These are phyloP conservation scores for Olyra latifolia DNA, from an alignment of 176 grass and related monocot species.

Conservation along the genomic window DNA sequence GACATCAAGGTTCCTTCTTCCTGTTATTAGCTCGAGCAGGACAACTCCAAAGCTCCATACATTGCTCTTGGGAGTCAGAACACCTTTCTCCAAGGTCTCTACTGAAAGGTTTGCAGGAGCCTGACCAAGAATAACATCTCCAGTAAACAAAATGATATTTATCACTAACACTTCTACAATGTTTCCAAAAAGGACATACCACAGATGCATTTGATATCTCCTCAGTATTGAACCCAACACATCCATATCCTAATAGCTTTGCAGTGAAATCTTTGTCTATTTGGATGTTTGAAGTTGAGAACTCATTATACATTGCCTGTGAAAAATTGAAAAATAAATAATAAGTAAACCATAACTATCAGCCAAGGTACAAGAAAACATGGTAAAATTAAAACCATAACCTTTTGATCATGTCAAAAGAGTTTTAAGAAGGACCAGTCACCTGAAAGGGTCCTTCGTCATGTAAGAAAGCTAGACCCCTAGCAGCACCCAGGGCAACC, in stretches of 20 bases:
- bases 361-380: not conserved
- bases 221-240: slow-evolving; percentile 61
- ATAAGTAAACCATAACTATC: not conserved
- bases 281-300: slow-evolving; percentile 89
- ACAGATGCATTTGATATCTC: slow-evolving; percentile 55
- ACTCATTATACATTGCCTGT: slow-evolving; percentile 95
- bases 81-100: slow-evolving; percentile 94
- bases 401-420: not conserved
- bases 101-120: slow-evolving; percentile 65
- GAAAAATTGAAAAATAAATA: slow-evolving; percentile 17
- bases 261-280: slow-evolving; percentile 97
- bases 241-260: slow-evolving; percentile 88
- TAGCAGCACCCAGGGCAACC: slow-evolving; percentile 79
- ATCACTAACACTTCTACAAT: slow-evolving; percentile 7
- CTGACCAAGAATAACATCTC: slow-evolving; percentile 46
- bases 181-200: slow-evolving; percentile 47
- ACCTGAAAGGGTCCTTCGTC: slow-evolving; percentile 99
- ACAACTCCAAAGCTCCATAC: slow-evolving; percentile 96
- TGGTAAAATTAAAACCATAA: not conserved
- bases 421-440: slow-evolving; percentile 1
- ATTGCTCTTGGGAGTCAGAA: slow-evolving; percentile 93
- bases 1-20: slow-evolving; percentile 78
- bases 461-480: slow-evolving; percentile 89
- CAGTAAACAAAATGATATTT: slow-evolving; percentile 17
- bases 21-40: slow-evolving; percentile 93